These are phyloP conservation scores for Globisporangium radiosum DNA, from an alignment of 352 stramenopile species.

Conservation along the genomic window DNA sequence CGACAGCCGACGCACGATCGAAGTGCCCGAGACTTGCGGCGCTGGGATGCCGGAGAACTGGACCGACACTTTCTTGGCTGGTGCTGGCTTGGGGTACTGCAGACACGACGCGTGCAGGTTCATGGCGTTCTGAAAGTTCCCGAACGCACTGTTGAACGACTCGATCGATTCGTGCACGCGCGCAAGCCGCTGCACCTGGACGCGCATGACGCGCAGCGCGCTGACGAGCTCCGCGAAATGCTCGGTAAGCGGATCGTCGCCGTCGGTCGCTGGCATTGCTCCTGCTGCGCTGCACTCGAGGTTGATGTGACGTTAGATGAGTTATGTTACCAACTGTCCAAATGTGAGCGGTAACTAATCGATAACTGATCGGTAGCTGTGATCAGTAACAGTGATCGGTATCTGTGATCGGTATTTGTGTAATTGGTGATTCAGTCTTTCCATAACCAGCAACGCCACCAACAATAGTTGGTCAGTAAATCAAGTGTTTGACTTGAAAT, in stretches of 20 bases:
- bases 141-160: slow-evolving; percentile 71
- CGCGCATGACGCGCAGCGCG: slow-evolving; percentile 56
- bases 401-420: no score
- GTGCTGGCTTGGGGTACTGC: slow-evolving; percentile 33
- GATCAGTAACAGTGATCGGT: no score
- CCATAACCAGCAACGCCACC: no score
- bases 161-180: slow-evolving; percentile 66
- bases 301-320: no score
- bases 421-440: no score
- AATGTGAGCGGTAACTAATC: no score
- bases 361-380: no score
- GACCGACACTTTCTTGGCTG: slow-evolving; percentile 15
- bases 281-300: no score
- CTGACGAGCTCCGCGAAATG: slow-evolving; percentile 53
- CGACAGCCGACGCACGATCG: slow-evolving; percentile 7
- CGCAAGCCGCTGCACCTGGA: slow-evolving; percentile 58
- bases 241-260: slow-evolving; percentile 22
- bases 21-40: slow-evolving; percentile 15
- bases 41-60: slow-evolving; percentile 32
- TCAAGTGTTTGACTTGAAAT: no score
- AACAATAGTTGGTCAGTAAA: no score
- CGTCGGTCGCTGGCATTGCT: slow-evolving; percentile 7
- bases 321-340: no score
- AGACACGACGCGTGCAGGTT: slow-evolving; percentile 72
- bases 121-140: slow-evolving; percentile 70